Conservation (phyloP, 371 early-diverging fungal species). For the Amoeboradix gromovi region DNA sequence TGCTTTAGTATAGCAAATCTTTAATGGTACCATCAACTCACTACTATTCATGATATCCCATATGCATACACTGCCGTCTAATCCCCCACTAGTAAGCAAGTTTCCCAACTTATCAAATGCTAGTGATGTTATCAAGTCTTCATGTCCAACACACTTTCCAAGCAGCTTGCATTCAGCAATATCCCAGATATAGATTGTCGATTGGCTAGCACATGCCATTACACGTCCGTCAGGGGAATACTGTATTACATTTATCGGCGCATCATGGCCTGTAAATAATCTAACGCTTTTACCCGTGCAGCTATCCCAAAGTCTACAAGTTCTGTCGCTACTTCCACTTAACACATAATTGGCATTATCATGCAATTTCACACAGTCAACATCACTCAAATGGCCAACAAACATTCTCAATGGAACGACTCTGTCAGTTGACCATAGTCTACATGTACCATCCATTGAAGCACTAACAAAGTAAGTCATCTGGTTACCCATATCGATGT, state of each 20-base stretch:
- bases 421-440: conserved; percentile 87
- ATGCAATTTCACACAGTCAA: conserved; percentile 80
- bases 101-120: conserved; percentile 58
- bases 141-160: conserved; percentile 57
- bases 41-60: conserved; percentile 73
- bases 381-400: conserved; percentile 89
- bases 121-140: conserved; percentile 54
- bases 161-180: conserved; percentile 43
- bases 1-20: no score
- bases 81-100: conserved; percentile 62
- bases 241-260: conserved; percentile 72
- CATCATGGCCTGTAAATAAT: conserved; percentile 46
- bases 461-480: conserved; percentile 93
- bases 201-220: conserved; percentile 40
- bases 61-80: conserved; percentile 78
- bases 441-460: conserved; percentile 76
- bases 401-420: conserved; percentile 84
- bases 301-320: conserved; percentile 87
- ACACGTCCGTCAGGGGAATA: conserved; percentile 50
- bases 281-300: conserved; percentile 59
- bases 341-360: conserved; percentile 90
- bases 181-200: conserved; percentile 40
- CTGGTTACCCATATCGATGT: conserved; percentile 54
- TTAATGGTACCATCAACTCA: no score
- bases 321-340: conserved; percentile 43